These are phyloP conservation scores for Alisma plantagoaquatica DNA, from an alignment of 106 monocot species.

Conservation along the genomic window DNA sequence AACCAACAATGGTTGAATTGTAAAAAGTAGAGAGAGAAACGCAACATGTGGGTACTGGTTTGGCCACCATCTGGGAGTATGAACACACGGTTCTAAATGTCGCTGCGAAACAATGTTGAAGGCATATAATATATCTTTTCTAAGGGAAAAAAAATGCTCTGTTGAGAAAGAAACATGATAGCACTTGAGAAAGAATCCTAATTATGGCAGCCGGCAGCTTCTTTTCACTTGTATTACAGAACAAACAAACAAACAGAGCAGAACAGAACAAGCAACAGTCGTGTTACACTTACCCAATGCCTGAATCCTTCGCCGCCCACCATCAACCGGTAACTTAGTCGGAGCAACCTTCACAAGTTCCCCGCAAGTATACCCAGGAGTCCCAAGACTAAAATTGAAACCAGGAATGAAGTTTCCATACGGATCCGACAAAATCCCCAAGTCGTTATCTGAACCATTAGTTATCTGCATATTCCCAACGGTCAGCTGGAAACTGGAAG, in stretches of 20 bases:
- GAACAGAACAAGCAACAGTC: not conserved
- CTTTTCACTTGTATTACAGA: too few species aligned
- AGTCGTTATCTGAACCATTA: not conserved
- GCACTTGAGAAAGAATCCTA: too few species aligned
- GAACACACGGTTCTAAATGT: slow-evolving; percentile 60
- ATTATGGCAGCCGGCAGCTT: too few species aligned
- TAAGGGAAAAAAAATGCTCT: not conserved
- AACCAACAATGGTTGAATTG: slow-evolving; percentile 38
- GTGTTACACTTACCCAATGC: slow-evolving; percentile 38
- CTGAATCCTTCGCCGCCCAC: slow-evolving; percentile 23
- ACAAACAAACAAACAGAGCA: not conserved
- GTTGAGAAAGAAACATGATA: too few species aligned
- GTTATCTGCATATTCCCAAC: slow-evolving; percentile 17
- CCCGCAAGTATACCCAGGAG: slow-evolving; percentile 69
- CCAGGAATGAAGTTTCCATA: slow-evolving; percentile 4
- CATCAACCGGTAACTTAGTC: slow-evolving; percentile 25
- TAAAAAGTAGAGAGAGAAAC: slow-evolving; percentile 85
- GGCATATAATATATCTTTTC: not conserved
- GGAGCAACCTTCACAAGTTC: slow-evolving; percentile 14
- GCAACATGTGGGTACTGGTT: slow-evolving; percentile 42
- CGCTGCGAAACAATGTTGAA: slow-evolving; percentile 25
- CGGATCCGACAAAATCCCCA: not conserved
- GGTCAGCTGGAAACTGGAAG: slow-evolving; percentile 42
- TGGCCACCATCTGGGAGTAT: slow-evolving; percentile 47
- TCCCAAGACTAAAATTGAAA: slow-evolving; percentile 36